Evolutionary conservation across 2,329 filamentous ascomycete species (phyloP), one percentile per base, ranked within the genome.

Genomic region (Fusarium chuoi): DNA sequence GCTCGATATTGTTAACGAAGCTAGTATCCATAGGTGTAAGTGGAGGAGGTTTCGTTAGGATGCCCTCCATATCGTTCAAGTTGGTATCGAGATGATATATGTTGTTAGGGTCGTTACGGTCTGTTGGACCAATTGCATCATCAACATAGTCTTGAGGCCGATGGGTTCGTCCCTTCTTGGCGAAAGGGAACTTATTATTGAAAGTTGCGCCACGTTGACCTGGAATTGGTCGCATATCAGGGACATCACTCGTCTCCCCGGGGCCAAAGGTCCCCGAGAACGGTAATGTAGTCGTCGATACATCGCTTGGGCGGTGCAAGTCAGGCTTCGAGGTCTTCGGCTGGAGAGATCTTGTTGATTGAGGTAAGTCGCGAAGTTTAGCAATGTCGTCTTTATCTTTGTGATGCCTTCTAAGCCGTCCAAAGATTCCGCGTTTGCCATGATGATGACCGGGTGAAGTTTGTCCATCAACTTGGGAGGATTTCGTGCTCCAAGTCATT

Each of bases 51-150:
- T 91, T 90, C 58, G 91, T 91, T 68, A 98, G 85, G 73, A 98
- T 98, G 28, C 94, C 96, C 77, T 95, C 93, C 94, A 99, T 96
- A 77, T 98, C 90, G 64, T 91, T 90, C 54, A 98, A 88, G 80
- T 98, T 93, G 5, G 94, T 97, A 81, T 98, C 96, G 33, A 98
- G 89, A 78, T 89, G 89, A 83, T 92, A 97, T 51, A 94, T 82
- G 18, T 88, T 89, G 46, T 88, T 88, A 46, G 88, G 87, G 60
- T 88, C 87, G 46, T 87, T 84, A 58, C 87, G 89, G 67, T 92
- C 89, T 13, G 88, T 90, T 1, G 88, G 89, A 7, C 88, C 89
- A 70, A 89, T 89, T 28, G 85, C 86, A 79, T 90, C 91, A 79
- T 87, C 91, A 71, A 79, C 83, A 69, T 86, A 90, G 70, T 90